Conservation (phyloP, 805 yeast genomes). For the Nakazawaea pomicola region DNA sequence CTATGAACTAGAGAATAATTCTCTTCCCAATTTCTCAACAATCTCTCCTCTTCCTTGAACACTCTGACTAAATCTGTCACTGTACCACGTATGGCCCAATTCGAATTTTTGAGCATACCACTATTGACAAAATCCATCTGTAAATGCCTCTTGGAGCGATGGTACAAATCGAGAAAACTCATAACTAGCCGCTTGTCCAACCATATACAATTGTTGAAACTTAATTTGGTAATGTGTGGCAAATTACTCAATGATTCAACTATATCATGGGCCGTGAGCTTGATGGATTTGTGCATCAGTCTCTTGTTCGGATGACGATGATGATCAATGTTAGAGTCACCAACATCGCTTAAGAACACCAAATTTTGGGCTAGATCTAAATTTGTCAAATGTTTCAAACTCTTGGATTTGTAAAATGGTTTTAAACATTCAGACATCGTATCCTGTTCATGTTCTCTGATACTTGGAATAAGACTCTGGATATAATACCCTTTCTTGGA, state of each 20-base stretch:
- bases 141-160: constrained; percentile 16
- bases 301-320: constrained; percentile 8
- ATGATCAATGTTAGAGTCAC: constrained; percentile 21
- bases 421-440: constrained; percentile 1
- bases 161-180: constrained; percentile 17
- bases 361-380: constrained; percentile 20
- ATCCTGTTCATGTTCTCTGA: constrained; percentile 18
- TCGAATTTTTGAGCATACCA: constrained; percentile 43
- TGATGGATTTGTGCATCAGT: constrained; percentile 13
- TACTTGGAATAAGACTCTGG: constrained; percentile 14
- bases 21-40: constrained; percentile 7
- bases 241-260: constrained; percentile 25
- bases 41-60: constrained; percentile 4
- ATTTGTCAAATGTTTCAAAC: not conserved
- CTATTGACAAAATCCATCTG: constrained; percentile 38
- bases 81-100: constrained; percentile 33
- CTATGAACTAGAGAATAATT: constrained; percentile 5
- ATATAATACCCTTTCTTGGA: constrained; percentile 1
- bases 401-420: constrained; percentile 10
- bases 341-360: constrained; percentile 23
- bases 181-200: constrained; percentile 23
- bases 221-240: constrained; percentile 31
- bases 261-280: constrained; percentile 11
- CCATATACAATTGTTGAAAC: constrained; percentile 26
- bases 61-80: constrained; percentile 2